Evolutionary conservation across 2,329 filamentous ascomycete species (phyloP).

Genomic region (Apiospora pterosperma): DNA sequence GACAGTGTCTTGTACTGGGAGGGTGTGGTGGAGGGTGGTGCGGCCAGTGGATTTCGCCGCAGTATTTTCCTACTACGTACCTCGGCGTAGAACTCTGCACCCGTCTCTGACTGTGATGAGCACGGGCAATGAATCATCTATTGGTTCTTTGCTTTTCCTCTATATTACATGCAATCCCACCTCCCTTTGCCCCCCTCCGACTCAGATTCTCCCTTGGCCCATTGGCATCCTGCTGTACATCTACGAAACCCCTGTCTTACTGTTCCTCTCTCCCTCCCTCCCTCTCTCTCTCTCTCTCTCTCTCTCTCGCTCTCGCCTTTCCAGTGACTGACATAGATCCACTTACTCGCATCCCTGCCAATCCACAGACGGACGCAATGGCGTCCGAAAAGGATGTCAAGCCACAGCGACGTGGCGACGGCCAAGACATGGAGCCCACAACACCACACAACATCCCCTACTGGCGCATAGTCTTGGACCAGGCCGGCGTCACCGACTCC

Average conservation of each 20-base stretch:
- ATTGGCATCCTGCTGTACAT: background rate
- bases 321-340: background rate
- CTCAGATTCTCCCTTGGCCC: background rate
- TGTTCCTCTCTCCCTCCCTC: background rate
- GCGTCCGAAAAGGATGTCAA: background rate
- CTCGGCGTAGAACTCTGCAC: no score
- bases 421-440: background rate
- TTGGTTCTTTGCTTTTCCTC: background rate
- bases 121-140: background rate
- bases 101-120: background rate
- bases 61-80: background rate
- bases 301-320: background rate
- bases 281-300: background rate
- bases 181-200: background rate
- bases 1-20: no score
- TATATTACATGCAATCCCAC: background rate
- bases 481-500: constrained; percentile 50
- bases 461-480: constrained; percentile 41
- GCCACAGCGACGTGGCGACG: background rate
- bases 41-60: no score
- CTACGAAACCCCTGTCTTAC: background rate
- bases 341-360: background rate
- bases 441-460: constrained; percentile 6
- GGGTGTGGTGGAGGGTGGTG: no score
- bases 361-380: background rate